Evolutionary conservation across 1,284 basidiomycete species (phyloP).

Genomic region (Malassezia vespertilionis): DNA sequence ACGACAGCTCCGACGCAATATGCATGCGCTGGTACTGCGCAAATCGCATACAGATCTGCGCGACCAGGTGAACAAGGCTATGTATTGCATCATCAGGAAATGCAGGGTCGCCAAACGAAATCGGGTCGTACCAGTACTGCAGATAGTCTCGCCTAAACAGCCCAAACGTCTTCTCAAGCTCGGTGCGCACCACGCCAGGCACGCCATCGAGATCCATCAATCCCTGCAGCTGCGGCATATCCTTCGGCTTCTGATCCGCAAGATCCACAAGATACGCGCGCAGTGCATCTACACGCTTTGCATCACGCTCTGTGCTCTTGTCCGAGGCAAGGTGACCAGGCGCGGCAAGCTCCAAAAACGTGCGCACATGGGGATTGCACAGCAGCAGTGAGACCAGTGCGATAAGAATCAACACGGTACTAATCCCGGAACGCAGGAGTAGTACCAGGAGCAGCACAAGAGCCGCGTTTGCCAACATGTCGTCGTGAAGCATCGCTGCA

Average conservation of each 20-base stretch:
- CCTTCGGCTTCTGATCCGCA: neutral
- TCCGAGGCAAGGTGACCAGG: neutral
- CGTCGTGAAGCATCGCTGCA: neutral
- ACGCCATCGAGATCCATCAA: neutral
- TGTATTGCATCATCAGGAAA: constrained; percentile 13
- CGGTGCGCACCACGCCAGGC: constrained; percentile 3
- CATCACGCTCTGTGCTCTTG: constrained; percentile 2
- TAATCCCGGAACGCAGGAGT: constrained; percentile 7
- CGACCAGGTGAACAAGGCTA: constrained; percentile 6
- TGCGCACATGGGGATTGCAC: constrained; percentile 10
- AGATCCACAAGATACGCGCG: neutral
- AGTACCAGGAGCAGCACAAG: constrained; percentile 5
- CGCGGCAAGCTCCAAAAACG: constrained; percentile 11
- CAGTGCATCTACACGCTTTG: neutral
- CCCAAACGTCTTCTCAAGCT: constrained; percentile 5
- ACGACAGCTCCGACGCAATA: constrained; percentile 16
- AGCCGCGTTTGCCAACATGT: constrained; percentile 3
- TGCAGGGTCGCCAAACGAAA: constrained; percentile 8
- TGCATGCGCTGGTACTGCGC: constrained; percentile 10
- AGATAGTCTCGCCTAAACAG: constrained; percentile 17
- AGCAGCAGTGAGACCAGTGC: neutral
- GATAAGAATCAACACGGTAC: neutral
- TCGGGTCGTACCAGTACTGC: constrained; percentile 17
- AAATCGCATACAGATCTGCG: constrained; percentile 5
- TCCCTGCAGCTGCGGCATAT: neutral